Conservation (phyloP, 2,329 filamentous ascomycete species). For the Plenodomus lindquistii region DNA sequence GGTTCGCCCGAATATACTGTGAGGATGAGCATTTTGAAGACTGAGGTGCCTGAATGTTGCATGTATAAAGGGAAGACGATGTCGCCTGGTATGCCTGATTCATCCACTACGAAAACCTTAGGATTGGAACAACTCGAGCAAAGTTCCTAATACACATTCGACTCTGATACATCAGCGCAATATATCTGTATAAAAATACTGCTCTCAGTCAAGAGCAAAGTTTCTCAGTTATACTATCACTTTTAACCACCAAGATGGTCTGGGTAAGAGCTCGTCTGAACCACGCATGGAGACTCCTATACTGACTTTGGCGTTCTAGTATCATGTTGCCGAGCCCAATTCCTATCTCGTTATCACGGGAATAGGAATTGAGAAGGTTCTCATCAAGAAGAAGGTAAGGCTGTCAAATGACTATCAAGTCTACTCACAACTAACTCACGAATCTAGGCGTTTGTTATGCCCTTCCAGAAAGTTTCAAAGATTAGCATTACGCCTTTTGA, state of each 20-base stretch:
- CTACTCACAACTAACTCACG: constrained; percentile 33
- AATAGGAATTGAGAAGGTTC: constrained; percentile 72
- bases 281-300: background rate
- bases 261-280: background rate
- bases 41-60: background rate
- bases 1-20: background rate
- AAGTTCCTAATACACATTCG: background rate
- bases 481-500: constrained; percentile 73
- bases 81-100: background rate
- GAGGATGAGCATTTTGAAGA: background rate
- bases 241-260: background rate
- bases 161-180: background rate
- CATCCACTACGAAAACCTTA: background rate
- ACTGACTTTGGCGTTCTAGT: constrained; percentile 36
- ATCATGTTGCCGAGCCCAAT: constrained; percentile 73
- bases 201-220: background rate
- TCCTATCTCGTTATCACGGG: constrained; percentile 88
- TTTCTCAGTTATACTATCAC: background rate
- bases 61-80: background rate
- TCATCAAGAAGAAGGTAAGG: constrained; percentile 73
- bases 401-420: background rate
- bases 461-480: constrained; percentile 46
- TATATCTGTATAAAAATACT: background rate
- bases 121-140: background rate
- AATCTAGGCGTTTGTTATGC: constrained; percentile 39